Base-by-base conservation (phyloP, 495 filamentous ascomycete genomes). In the Aspergillus affinis region DNA sequence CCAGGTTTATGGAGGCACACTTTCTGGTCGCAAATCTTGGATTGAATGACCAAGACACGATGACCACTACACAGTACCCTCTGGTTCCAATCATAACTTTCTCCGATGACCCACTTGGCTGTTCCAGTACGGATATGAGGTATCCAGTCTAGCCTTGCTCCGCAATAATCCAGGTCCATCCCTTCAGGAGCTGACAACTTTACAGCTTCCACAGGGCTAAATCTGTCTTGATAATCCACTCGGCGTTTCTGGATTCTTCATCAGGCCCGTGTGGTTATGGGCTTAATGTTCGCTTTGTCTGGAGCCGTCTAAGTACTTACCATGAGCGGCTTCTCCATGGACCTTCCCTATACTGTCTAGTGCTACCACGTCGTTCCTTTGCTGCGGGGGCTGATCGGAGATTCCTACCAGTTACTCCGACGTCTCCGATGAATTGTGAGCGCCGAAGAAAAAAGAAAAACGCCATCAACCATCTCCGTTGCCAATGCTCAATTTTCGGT, bases 311-410 rank as follows among this genome's bases (percentile, higher is more conserved):
- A n/a, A n/a, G n/a, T n/a, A n/a, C n/a, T n/a, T n/a, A 4, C 15
- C n/a, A 30, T 13, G 10, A 36, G 12, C 12, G 36, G 12, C 10
- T 44, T 54, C 63, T 65, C 56, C 41, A 51, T 32, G 29, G 17
- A 62, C 60, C 63, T 65, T 65, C 63, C 63, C 53, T 30, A 57
- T 65, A 48, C 27, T 51, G 60, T 52, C 49, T 65, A 65, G 63
- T 61, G 59, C 52, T 56, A 9, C 47, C 47, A 49, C n/a, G 19
- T 36, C 30, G 23, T 54, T 54, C 26, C 51, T 48, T 56, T 29
- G 3, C 17, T 23, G 47, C 27, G 15, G 46, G 45, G 29, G 20
- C 13, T 21, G 27, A 26, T 26, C 23, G 23, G 23, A 26, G 23
- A 26, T 26, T 26, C 23, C 23, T 26, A 26, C 23, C 23, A 26